These are phyloP conservation scores for Microdochium trichocladiopsis DNA, from an alignment of 2,329 filamentous ascomycete species.

Conservation along the genomic window DNA sequence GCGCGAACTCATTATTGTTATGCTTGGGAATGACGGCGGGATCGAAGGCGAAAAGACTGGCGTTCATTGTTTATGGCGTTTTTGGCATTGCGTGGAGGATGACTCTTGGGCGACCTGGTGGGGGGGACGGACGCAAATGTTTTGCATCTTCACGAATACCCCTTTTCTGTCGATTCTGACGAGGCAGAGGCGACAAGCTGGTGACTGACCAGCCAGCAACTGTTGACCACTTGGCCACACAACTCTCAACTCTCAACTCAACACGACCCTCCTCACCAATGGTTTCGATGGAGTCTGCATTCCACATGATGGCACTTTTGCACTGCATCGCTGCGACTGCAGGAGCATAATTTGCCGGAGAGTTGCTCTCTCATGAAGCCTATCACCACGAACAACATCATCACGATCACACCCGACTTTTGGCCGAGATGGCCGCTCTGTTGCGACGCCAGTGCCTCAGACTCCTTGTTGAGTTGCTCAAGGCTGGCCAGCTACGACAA, in stretches of 20 bases:
- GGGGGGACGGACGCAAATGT: not conserved
- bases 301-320: conserved; percentile 9
- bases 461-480: no score
- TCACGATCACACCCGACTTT: conserved; percentile 2
- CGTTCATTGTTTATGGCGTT: not conserved
- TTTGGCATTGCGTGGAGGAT: not conserved
- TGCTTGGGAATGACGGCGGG: not conserved
- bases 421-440: not conserved
- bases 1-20: not conserved
- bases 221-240: not conserved
- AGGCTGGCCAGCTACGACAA: not conserved
- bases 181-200: not conserved
- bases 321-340: conserved; percentile 24
- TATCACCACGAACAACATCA: no score
- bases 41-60: not conserved
- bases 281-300: not conserved
- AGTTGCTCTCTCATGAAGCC: no score
- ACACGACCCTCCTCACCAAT: not conserved
- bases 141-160: not conserved
- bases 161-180: not conserved
- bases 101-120: not conserved
- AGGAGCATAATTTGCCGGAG: conserved; percentile 12
- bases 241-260: not conserved
- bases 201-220: not conserved
- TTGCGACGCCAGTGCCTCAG: no score